These are phyloP conservation scores for Bimuria novae-zelandiae DNA, from an alignment of 2,329 filamentous ascomycete species.

Conservation along the genomic window DNA sequence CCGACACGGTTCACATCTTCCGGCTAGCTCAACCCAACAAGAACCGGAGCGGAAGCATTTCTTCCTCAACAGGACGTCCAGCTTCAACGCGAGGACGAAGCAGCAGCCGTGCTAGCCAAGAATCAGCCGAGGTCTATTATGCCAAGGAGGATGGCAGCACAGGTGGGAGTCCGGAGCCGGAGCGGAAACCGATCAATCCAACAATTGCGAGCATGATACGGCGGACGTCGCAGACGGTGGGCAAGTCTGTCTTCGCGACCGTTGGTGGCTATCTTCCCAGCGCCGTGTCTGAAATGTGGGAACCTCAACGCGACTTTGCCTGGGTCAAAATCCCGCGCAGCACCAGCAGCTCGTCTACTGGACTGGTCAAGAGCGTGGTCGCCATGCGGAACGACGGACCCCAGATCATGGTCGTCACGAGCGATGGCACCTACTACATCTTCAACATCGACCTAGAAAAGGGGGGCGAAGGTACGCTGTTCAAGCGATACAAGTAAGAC, in stretches of 20 bases:
- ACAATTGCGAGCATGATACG: slow-evolving; percentile 89
- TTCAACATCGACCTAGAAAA: slow-evolving; percentile 95
- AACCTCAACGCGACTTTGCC: slow-evolving; percentile 91
- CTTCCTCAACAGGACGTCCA: slow-evolving; percentile 29
- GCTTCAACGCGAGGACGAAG: slow-evolving; percentile 47
- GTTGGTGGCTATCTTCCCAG: slow-evolving; percentile 91
- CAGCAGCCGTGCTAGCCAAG: slow-evolving; percentile 48
- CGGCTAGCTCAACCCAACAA: slow-evolving; percentile 60
- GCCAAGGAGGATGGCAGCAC: slow-evolving; percentile 36
- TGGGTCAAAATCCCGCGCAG: slow-evolving; percentile 88
- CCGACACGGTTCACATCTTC: slow-evolving; percentile 96
- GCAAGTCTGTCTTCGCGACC: slow-evolving; percentile 83
- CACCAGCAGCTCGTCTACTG: slow-evolving; percentile 38
- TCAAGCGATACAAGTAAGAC: slow-evolving; percentile 90
- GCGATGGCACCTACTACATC: slow-evolving; percentile 91
- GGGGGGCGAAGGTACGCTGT: slow-evolving; percentile 87
- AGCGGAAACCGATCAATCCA: slow-evolving; percentile 60
- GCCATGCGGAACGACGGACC: slow-evolving; percentile 94
- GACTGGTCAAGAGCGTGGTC: slow-evolving; percentile 84
- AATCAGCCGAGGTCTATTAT: slow-evolving; percentile 48
- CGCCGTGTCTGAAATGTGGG: slow-evolving; percentile 97
- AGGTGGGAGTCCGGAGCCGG: slow-evolving; percentile 32
- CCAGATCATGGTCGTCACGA: slow-evolving; percentile 97
- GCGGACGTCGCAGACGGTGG: slow-evolving; percentile 93
- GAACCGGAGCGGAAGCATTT: slow-evolving; percentile 41